Evolutionary conservation across 108 stramenopile genomes (phyloP).

Genomic region (Discostella stelligeroides): DNA sequence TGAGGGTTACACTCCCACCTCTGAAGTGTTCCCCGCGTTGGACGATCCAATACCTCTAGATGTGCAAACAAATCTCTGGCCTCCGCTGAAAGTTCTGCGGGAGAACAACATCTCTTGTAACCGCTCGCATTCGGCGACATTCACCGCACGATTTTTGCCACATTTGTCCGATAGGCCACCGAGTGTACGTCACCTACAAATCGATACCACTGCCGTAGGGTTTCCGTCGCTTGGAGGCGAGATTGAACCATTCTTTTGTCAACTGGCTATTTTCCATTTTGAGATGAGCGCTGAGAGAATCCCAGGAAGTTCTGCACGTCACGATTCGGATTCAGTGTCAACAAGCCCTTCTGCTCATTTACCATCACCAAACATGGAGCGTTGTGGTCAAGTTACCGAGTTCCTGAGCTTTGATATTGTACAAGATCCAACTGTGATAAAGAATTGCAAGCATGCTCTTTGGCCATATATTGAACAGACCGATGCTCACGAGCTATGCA

Average conservation of each 20-base stretch:
- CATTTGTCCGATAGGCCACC: constrained; percentile 87
- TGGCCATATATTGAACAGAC: constrained; percentile 62
- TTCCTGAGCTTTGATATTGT: constrained; percentile 82
- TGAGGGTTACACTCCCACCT: constrained; percentile 25
- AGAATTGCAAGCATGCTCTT: constrained; percentile 61
- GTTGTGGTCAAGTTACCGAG: constrained; percentile 85
- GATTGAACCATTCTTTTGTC: constrained; percentile 88
- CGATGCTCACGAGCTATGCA: constrained; percentile 14
- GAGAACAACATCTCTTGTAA: constrained; percentile 72
- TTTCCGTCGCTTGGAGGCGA: constrained; percentile 84
- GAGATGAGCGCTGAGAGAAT: constrained; percentile 50
- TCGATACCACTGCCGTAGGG: constrained; percentile 87
- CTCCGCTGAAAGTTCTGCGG: constrained; percentile 59
- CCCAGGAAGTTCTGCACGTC: not conserved
- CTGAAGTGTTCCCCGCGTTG: constrained; percentile 45
- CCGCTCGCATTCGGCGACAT: constrained; percentile 75
- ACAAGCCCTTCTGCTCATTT: constrained; percentile 26
- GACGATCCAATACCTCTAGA: constrained; percentile 57
- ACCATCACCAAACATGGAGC: constrained; percentile 57
- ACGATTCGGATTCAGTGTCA: constrained; percentile 20
- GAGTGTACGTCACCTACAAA: constrained; percentile 78
- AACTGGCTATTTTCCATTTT: constrained; percentile 83
- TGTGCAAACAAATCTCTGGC: constrained; percentile 67
- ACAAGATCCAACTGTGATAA: constrained; percentile 63
- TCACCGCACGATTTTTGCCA: constrained; percentile 69